Conservation (phyloP, 2,329 filamentous ascomycete species). For the Neonectria ditissima region DNA sequence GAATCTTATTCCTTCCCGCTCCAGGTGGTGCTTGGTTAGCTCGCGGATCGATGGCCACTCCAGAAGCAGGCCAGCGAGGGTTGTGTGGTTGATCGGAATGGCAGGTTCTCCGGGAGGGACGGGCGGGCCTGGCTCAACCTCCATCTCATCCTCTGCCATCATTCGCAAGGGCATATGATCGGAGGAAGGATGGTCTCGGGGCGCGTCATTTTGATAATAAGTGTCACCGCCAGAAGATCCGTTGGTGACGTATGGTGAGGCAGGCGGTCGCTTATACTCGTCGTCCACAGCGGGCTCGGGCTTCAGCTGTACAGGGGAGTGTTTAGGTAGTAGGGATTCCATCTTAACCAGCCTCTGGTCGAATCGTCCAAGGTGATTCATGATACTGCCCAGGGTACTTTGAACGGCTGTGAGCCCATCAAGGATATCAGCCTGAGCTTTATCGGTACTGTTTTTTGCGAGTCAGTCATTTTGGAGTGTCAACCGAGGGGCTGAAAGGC, state of each 20-base stretch:
- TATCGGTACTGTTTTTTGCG: slow-evolving; percentile 62
- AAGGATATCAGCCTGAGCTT: slow-evolving; percentile 70
- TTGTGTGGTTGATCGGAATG: slow-evolving; percentile 88
- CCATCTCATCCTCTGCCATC: slow-evolving; percentile 61
- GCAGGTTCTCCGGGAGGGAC: slow-evolving; percentile 72
- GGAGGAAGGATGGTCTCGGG: slow-evolving; percentile 45
- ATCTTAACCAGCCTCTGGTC: slow-evolving; percentile 53
- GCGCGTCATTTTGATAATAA: slow-evolving; percentile 38
- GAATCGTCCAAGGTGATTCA: slow-evolving; percentile 53
- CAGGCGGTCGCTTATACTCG: slow-evolving; percentile 41
- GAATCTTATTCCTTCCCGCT: slow-evolving; percentile 63
- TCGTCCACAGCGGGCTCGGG: slow-evolving; percentile 48
- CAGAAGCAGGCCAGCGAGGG: slow-evolving; percentile 85
- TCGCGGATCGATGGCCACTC: slow-evolving; percentile 76
- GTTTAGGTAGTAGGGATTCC: slow-evolving; percentile 46
- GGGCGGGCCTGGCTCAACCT: slow-evolving; percentile 63
- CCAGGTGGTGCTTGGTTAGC: slow-evolving; percentile 67
- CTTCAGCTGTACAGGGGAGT: slow-evolving; percentile 37
- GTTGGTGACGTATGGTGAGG: slow-evolving; percentile 40
- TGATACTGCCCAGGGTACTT: slow-evolving; percentile 51
- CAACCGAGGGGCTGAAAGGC: slow-evolving; percentile 47
- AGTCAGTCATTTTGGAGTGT: slow-evolving; percentile 23
- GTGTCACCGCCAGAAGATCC: slow-evolving; percentile 34
- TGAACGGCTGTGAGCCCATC: slow-evolving; percentile 63
- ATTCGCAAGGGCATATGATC: slow-evolving; percentile 44